These are phyloP conservation scores for Colletotrichum liaoningense DNA, from an alignment of 2,329 filamentous ascomycete genomes.

Conservation along the genomic window DNA sequence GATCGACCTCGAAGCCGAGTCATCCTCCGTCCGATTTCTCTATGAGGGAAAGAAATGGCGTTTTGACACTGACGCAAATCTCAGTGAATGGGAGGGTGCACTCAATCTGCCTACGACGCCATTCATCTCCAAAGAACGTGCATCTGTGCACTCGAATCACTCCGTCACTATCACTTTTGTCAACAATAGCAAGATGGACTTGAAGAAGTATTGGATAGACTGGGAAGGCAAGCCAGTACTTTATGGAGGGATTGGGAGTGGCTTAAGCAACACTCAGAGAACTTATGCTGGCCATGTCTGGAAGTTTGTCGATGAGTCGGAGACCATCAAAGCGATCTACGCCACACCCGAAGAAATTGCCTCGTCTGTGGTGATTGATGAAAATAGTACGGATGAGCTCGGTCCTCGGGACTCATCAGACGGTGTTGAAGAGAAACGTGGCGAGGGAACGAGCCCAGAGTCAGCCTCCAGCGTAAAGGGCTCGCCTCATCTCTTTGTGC, in stretches of 20 bases:
- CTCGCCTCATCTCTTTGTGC: neutral
- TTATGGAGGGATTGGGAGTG: slow-evolving; percentile 21
- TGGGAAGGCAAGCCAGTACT: slow-evolving; percentile 35
- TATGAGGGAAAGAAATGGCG: slow-evolving; percentile 29
- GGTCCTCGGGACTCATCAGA: neutral
- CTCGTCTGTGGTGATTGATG: neutral
- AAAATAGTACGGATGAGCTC: slow-evolving; percentile 1
- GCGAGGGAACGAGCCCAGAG: neutral
- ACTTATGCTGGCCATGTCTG: slow-evolving; percentile 33
- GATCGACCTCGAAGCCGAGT: slow-evolving; percentile 36
- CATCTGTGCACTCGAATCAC: slow-evolving; percentile 34
- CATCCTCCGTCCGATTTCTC: slow-evolving; percentile 37
- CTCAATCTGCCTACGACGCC: slow-evolving; percentile 28
- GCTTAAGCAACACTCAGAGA: neutral
- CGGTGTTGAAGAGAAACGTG: neutral
- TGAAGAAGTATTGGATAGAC: slow-evolving; percentile 41
- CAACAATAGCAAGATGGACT: slow-evolving; percentile 38
- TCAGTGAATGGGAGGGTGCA: neutral
- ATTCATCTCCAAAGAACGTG: slow-evolving; percentile 36
- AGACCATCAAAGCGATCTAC: slow-evolving; percentile 33
- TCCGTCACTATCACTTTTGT: slow-evolving; percentile 38
- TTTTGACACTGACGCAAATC: neutral
- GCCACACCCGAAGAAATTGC: neutral
- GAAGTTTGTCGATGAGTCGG: slow-evolving; percentile 22
- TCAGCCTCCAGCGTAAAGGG: neutral